A percentile compares a stretch with the other conserved stretches of the same genome.
Conservation (phyloP, 306 rosid genomes). For the Albizia julibrissin region DNA sequence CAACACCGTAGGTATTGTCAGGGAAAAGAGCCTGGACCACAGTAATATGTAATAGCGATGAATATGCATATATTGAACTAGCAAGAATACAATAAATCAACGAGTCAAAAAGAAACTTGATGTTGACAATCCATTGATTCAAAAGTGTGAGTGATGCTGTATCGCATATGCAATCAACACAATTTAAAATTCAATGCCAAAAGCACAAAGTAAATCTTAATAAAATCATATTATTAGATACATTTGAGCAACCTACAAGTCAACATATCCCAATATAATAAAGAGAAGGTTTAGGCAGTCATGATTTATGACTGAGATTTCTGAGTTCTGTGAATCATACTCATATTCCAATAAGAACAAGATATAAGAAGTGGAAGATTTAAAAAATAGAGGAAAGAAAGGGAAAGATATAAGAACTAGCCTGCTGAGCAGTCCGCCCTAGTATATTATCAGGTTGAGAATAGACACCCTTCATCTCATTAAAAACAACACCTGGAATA, state of each 20-base stretch:
- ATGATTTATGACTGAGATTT: background rate
- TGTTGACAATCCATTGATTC: slow-evolving; percentile 1
- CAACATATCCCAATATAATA: slow-evolving; percentile 1
- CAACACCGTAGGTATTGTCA: slow-evolving; percentile 92
- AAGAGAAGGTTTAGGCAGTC: background rate
- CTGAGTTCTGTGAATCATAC: background rate
- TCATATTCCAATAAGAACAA: slow-evolving; percentile 18
- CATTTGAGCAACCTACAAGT: background rate
- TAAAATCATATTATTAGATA: slow-evolving; percentile 13
- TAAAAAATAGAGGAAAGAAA: background rate
- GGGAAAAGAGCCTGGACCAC: slow-evolving; percentile 88
- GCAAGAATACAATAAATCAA: background rate
- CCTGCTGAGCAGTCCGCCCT: slow-evolving; percentile 91
- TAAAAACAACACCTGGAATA: slow-evolving; percentile 89
- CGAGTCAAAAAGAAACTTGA: slow-evolving; percentile 1
- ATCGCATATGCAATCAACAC: background rate
- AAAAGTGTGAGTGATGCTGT: slow-evolving; percentile 21
- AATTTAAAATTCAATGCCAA: background rate
- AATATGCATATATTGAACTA: background rate
- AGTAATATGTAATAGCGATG: slow-evolving; percentile 19
- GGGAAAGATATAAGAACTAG: slow-evolving; percentile 42
- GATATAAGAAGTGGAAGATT: background rate
- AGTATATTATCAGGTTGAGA: slow-evolving; percentile 95
- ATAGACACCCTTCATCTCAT: slow-evolving; percentile 99
- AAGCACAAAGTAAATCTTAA: background rate